These are phyloP conservation scores for Vitellaria paradoxa DNA, from an alignment of 179 eudicot genomes.

Conservation along the genomic window DNA sequence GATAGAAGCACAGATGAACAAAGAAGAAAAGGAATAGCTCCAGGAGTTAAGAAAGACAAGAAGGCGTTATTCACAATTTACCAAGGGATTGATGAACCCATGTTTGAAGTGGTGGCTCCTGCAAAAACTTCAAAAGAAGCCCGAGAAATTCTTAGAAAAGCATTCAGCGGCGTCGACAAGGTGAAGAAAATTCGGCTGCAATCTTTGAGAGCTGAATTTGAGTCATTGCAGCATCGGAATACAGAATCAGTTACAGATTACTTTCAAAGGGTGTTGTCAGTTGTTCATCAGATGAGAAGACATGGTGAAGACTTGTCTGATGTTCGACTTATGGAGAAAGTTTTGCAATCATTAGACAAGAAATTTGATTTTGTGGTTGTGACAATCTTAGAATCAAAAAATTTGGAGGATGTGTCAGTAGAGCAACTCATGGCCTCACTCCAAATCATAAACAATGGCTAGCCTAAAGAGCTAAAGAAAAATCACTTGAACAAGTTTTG, in stretches of 20 bases:
- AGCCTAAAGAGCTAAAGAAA: not conserved
- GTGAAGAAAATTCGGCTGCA: not conserved
- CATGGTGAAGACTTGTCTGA: not conserved
- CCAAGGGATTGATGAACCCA: not conserved
- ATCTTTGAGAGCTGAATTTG: not conserved
- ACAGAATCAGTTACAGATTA: not conserved
- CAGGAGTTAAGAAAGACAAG: not conserved
- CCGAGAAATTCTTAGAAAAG: not conserved
- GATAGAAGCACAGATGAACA: not conserved
- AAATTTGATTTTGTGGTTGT: not conserved
- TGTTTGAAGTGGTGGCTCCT: not conserved
- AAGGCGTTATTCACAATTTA: not conserved
- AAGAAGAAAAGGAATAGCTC: not conserved
- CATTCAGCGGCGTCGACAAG: not conserved
- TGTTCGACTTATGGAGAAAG: slow-evolving; percentile 1
- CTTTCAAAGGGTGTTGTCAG: not conserved
- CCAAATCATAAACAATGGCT: not conserved
- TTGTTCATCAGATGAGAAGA: not conserved
- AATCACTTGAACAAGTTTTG: not conserved
- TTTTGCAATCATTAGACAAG: not conserved
- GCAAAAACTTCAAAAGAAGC: not conserved
- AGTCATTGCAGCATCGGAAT: not conserved
- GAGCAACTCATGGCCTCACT: not conserved
- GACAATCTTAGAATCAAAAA: not conserved
- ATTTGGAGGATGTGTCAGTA: not conserved